Evolutionary conservation across 495 filamentous ascomycete genomes (phyloP), one percentile per base, ranked within the genome.

Genomic region (Aspergillus cristatus): DNA sequence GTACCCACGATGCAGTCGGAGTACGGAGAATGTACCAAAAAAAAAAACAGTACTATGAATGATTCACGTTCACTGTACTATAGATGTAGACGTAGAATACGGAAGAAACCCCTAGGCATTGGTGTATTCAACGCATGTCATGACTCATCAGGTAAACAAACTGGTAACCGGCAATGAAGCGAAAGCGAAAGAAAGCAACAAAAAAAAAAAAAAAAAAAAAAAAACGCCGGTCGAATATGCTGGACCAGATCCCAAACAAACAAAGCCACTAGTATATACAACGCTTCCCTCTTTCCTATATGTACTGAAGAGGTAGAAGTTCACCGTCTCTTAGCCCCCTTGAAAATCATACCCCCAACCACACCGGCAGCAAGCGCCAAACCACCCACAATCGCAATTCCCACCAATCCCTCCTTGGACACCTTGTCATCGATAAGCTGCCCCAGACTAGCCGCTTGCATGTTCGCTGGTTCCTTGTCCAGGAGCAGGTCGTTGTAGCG

Each of bases 301-400:
- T n/a, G n/a, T n/a, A n/a, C n/a, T n/a, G n/a, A n/a, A n/a, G 14
- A 11, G 12, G 18, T 25, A 12, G 22, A 17, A 12, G 35, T 45
- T 51, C 57, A 71, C 42, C 68, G 74, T 65, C 76, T 77, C 54
- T 70, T 67, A 37, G 74, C 52, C 24, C 84, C 79, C 62, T 75
- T 81, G 48, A 95, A 71, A 29, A 98, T 53, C 48, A 95, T 70
- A 24, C 84, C 86, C 17, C 90, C 91, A 18, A 96, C 81, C 17
- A 95, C 78, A n/a, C 88, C 90, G 10, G 88, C 91, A 7, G 86
- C 88, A 45, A 97, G 79, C 29, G 90, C 89, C 35, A 97, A 71
- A 28, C 91, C 91, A 43, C 91, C 87, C 32, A 97, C 76, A 58
- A 98, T 97, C n/a, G 91, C 91, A 43, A 95, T 86, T 18, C 91